Conservation (phyloP, 192 early-diverging fungal genomes). For the Rhizophagus clarus region DNA sequence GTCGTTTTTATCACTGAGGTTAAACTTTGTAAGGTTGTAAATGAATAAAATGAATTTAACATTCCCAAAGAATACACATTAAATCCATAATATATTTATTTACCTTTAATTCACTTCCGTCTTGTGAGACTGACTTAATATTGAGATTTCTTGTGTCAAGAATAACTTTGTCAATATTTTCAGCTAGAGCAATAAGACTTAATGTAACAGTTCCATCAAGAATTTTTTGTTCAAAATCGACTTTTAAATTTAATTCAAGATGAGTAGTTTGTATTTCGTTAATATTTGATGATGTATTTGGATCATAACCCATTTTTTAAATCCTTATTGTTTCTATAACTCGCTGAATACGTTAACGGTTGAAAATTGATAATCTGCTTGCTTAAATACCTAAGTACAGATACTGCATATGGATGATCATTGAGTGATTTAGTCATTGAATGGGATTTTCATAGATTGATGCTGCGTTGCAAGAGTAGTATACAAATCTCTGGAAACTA, state of each 20-base stretch:
- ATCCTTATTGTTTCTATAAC: not conserved
- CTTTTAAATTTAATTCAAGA: slow-evolving; percentile 72
- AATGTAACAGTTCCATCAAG: slow-evolving; percentile 70
- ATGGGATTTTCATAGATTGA: too few species aligned
- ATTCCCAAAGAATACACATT: not conserved
- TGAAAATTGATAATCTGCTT: too few species aligned
- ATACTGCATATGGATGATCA: too few species aligned
- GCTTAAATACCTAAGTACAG: too few species aligned
- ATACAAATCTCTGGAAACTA: too few species aligned
- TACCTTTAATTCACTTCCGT: slow-evolving; percentile 30
- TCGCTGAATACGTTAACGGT: too few species aligned
- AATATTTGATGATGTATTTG: slow-evolving; percentile 83
- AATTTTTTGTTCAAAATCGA: slow-evolving; percentile 75
- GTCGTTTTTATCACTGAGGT: slow-evolving; percentile 55
- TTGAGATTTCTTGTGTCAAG: slow-evolving; percentile 71
- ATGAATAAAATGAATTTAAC: not conserved
- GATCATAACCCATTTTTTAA: slow-evolving; percentile 63
- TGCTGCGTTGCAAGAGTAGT: too few species aligned
- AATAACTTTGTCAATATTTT: slow-evolving; percentile 61
- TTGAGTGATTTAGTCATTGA: too few species aligned
- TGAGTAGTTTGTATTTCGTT: slow-evolving; percentile 72
- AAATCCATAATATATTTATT: not conserved
- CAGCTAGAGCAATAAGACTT: slow-evolving; percentile 54
- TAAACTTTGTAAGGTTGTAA: slow-evolving; percentile 39
- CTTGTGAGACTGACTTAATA: slow-evolving; percentile 46